These are phyloP conservation scores for Porpolomopsis calyptriformis DNA, from an alignment of 768 basidiomycete species.

Conservation along the genomic window DNA sequence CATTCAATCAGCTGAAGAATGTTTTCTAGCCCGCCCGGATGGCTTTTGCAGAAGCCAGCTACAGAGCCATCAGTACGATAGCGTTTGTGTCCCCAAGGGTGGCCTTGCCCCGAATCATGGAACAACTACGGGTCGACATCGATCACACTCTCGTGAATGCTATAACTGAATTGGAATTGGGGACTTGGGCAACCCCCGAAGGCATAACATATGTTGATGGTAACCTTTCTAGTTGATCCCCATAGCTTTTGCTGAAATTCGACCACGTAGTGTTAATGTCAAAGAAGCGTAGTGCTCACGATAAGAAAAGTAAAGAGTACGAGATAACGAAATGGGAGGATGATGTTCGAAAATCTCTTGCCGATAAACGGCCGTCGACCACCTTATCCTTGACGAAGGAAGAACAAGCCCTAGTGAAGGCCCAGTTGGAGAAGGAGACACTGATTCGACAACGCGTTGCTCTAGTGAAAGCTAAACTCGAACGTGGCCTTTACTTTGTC, in stretches of 20 bases:
- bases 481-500: constrained; percentile 63
- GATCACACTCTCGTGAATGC: constrained; percentile 44
- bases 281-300: constrained; percentile 41
- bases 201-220: constrained; percentile 78
- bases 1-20: neutral
- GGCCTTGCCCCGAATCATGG: constrained; percentile 60
- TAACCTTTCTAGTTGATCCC: constrained; percentile 19
- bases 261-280: constrained; percentile 47
- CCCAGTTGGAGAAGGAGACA: constrained; percentile 74
- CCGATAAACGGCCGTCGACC: constrained; percentile 59
- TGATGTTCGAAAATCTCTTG: constrained; percentile 78
- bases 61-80: constrained; percentile 63
- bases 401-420: constrained; percentile 72
- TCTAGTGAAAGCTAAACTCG: constrained; percentile 40
- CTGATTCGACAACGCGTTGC: constrained; percentile 52
- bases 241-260: neutral
- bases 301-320: constrained; percentile 73
- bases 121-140: constrained; percentile 59
- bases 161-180: constrained; percentile 64
- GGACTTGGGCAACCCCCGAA: constrained; percentile 77
- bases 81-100: constrained; percentile 66
- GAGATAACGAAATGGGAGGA: constrained; percentile 94
- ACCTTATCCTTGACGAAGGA: constrained; percentile 61
- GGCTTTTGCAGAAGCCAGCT: constrained; percentile 58
- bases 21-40: constrained; percentile 17